A percentile compares a stretch with the other conserved stretches of the same genome.
Evolutionary conservation across 179 eudicot genomes (phyloP).

Genomic region (Beta macrorhiza): DNA sequence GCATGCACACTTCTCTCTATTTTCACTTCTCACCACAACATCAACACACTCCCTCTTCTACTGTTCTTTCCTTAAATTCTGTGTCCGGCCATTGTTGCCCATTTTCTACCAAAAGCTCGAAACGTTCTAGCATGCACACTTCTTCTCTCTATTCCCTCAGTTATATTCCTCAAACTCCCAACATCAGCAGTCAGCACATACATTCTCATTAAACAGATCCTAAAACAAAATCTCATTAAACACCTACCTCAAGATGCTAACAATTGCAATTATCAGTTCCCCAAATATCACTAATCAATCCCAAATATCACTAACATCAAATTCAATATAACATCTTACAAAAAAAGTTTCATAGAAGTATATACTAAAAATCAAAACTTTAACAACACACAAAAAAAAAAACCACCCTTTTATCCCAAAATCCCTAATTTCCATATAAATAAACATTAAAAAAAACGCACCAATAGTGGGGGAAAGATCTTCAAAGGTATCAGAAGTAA

Average conservation of each 20-base stretch:
- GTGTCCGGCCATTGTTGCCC: too few relatives aligned
- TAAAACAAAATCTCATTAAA: not conserved
- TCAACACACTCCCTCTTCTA: not conserved
- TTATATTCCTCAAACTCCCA: not conserved
- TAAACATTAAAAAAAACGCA: not conserved
- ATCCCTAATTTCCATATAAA: not conserved
- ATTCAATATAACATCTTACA: not conserved
- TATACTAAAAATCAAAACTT: not conserved
- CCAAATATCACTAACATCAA: not conserved
- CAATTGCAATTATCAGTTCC: not conserved
- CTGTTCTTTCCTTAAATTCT: not conserved
- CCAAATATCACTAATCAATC: not conserved
- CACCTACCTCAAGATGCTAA: not conserved
- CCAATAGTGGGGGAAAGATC: conserved; percentile 45
- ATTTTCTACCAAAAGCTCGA: not conserved
- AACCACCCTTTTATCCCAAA: not conserved
- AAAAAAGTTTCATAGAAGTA: not conserved
- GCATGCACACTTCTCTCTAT: not conserved
- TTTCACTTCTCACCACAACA: not conserved
- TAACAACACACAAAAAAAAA: not conserved
- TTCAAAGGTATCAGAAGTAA: conserved; percentile 39
- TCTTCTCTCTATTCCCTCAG: not conserved
- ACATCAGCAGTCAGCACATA: not conserved
- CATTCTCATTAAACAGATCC: not conserved
- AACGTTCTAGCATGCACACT: too few relatives aligned